Percentiles rank a stretch among this genome's conserved stretches.
phyloP scores from a whole-genome alignment of 2,329 filamentous ascomycete genomes.

The Fusarium lyarnte region DNA sequence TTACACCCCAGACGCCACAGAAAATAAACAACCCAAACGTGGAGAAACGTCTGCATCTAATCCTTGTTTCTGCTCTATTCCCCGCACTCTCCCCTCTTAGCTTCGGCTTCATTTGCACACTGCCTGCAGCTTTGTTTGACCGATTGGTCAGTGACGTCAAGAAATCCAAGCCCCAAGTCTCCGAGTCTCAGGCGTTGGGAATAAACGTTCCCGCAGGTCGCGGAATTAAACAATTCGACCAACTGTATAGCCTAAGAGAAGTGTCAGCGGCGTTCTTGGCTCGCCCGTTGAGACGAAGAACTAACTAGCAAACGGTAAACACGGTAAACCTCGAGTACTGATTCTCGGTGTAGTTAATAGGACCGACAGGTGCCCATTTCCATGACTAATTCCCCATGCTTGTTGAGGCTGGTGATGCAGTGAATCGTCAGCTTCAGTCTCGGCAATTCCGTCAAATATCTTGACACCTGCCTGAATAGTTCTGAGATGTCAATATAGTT shows the following conservation, averaged over 20 bases:
- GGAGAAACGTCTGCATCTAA: slow-evolving; percentile 28
- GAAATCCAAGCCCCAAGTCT: not conserved
- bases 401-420: not conserved
- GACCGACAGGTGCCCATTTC: not conserved
- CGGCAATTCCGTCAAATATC: not conserved
- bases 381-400: not conserved
- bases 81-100: slow-evolving; percentile 37
- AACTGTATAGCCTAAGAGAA: not conserved
- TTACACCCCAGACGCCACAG: slow-evolving; percentile 31
- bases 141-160: slow-evolving; percentile 41
- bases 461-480: slow-evolving; percentile 22
- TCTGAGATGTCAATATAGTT: not conserved
- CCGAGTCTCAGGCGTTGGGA: not conserved
- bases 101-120: slow-evolving; percentile 6
- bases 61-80: slow-evolving; percentile 14
- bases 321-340: not conserved
- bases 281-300: not conserved
- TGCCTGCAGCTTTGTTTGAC: slow-evolving; percentile 23
- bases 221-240: slow-evolving; percentile 12
- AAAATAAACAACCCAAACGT: slow-evolving; percentile 18
- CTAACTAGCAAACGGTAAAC: not conserved
- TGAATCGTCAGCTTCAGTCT: not conserved
- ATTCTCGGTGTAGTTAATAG: not conserved
- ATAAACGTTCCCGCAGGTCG: not conserved
- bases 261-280: slow-evolving; percentile 38